These are phyloP conservation scores for Colletotrichum zoysiae DNA, from an alignment of 2,329 filamentous ascomycete species.

Conservation along the genomic window DNA sequence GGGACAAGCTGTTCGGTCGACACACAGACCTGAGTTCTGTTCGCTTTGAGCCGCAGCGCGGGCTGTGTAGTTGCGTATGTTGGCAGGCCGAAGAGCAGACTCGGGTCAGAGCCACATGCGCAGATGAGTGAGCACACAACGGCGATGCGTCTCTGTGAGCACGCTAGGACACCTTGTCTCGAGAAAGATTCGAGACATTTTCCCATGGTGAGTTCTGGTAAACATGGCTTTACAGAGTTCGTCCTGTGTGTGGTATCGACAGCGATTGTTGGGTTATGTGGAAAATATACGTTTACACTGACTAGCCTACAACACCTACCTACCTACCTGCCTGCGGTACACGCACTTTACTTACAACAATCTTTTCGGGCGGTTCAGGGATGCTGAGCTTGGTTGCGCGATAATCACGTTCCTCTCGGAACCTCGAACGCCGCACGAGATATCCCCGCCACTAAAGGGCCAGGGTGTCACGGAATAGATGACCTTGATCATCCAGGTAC, in stretches of 20 bases:
- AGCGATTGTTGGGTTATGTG: not conserved
- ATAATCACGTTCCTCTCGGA: slow-evolving; percentile 5
- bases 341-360: not conserved
- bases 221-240: not conserved
- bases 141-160: slow-evolving; percentile 17
- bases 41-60: slow-evolving; percentile 22
- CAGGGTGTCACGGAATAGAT: not conserved
- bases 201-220: not conserved
- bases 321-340: not conserved
- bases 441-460: not conserved
- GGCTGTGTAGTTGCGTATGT: slow-evolving; percentile 27
- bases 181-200: not conserved
- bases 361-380: too few species aligned
- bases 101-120: slow-evolving; percentile 16
- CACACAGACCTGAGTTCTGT: slow-evolving; percentile 16
- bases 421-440: not conserved
- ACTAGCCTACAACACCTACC: not conserved
- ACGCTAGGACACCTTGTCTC: not conserved
- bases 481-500: not conserved
- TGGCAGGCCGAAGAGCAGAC: slow-evolving; percentile 6
- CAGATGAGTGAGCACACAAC: slow-evolving; percentile 27
- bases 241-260: not conserved
- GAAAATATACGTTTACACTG: not conserved
- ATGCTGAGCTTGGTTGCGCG: not conserved
- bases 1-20: slow-evolving; percentile 33